A percentile compares a stretch with the other conserved stretches of the same genome.
Evolutionary conservation across 163 green algal species (phyloP).

Genomic region (Scenedesmus sp.): DNA sequence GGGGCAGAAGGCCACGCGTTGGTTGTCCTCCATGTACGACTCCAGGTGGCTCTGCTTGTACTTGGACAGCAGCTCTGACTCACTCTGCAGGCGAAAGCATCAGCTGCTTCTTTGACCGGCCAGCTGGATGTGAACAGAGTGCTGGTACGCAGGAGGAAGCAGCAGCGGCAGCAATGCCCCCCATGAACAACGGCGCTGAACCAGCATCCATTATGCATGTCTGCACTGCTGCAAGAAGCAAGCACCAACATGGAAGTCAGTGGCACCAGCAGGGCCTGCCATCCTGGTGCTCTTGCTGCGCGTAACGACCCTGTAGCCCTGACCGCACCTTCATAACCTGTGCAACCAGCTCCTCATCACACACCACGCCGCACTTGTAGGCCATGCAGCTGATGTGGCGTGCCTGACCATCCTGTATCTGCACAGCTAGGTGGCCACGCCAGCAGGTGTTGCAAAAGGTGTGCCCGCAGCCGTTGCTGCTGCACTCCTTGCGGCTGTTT

Average conservation of each 20-base stretch:
- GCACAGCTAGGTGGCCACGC: slow-evolving; percentile 79
- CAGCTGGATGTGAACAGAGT: background rate
- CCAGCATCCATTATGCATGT: too few relatives aligned
- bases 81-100: slow-evolving; percentile 15
- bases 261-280: background rate
- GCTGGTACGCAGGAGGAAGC: background rate
- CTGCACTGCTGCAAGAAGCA: background rate
- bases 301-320: background rate
- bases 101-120: background rate
- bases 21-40: slow-evolving; percentile 80
- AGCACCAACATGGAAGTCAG: too few relatives aligned
- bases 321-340: slow-evolving; percentile 58
- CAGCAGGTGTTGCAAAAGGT: slow-evolving; percentile 90
- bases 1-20: slow-evolving; percentile 87
- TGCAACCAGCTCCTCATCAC: slow-evolving; percentile 76
- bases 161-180: background rate
- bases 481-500: slow-evolving; percentile 49
- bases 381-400: slow-evolving; percentile 84
- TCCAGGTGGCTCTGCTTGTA: slow-evolving; percentile 65
- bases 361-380: slow-evolving; percentile 78
- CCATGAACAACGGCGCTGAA: background rate
- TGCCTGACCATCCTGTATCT: slow-evolving; percentile 84
- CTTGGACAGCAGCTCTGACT: slow-evolving; percentile 60
- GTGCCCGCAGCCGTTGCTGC: slow-evolving; percentile 85
- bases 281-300: background rate